Evolutionary conservation across 2,329 filamentous ascomycete genomes (phyloP).

Genomic region (Venturia carpophila): DNA sequence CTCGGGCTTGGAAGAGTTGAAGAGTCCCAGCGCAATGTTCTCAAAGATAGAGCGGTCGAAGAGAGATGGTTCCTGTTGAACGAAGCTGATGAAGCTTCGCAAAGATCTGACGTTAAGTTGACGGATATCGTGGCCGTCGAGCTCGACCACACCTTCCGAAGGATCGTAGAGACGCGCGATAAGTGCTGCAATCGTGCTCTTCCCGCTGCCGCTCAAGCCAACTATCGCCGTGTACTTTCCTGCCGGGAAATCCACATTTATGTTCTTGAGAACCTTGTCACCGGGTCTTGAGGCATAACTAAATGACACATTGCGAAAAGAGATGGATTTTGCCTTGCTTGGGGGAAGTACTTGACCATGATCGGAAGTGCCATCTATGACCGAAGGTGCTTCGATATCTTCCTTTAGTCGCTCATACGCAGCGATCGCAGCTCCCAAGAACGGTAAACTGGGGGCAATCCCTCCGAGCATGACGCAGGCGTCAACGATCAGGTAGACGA

Average conservation of each 20-base stretch:
- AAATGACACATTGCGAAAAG: slow-evolving; percentile 35
- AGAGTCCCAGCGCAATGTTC: slow-evolving; percentile 62
- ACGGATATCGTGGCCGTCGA: slow-evolving; percentile 34
- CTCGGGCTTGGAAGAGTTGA: slow-evolving; percentile 31
- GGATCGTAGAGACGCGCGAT: slow-evolving; percentile 36
- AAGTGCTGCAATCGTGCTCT: slow-evolving; percentile 35
- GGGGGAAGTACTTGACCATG: slow-evolving; percentile 24
- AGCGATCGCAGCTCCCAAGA: slow-evolving; percentile 43
- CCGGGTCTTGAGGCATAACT: slow-evolving; percentile 36
- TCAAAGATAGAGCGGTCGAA: slow-evolving; percentile 46
- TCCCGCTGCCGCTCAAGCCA: slow-evolving; percentile 36
- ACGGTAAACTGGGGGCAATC: slow-evolving; percentile 41
- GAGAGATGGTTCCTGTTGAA: slow-evolving; percentile 46
- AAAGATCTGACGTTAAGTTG: slow-evolving; percentile 32
- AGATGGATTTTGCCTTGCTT: slow-evolving; percentile 33
- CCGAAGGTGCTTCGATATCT: slow-evolving; percentile 39
- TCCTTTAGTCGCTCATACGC: slow-evolving; percentile 51
- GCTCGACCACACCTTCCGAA: slow-evolving; percentile 25
- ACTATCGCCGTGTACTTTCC: slow-evolving; percentile 37
- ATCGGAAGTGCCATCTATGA: slow-evolving; percentile 32
- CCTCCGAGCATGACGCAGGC: slow-evolving; percentile 41
- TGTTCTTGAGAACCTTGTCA: slow-evolving; percentile 31
- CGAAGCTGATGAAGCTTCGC: slow-evolving; percentile 34
- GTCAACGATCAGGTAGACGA: slow-evolving; percentile 20
- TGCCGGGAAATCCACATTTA: slow-evolving; percentile 33